Conservation (phyloP, 2,329 filamentous ascomycete genomes). For the Colletotrichum godetiae region DNA sequence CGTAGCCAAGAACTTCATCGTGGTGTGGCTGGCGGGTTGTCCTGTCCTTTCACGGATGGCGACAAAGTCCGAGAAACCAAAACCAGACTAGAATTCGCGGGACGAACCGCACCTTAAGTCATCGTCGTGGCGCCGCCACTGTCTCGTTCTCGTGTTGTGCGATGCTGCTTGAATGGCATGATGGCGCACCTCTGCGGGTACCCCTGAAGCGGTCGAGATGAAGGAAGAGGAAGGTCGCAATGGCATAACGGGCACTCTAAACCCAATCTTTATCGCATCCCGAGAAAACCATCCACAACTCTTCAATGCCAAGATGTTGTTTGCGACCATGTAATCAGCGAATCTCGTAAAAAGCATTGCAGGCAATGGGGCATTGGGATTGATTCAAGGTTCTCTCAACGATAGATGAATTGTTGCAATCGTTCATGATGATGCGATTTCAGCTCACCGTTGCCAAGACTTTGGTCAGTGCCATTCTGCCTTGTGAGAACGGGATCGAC, state of each 20-base stretch:
- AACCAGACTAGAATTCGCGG: not conserved
- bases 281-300: not conserved
- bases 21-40: not conserved
- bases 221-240: conserved; percentile 30
- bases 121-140: not conserved
- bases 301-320: not conserved
- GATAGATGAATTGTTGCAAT: not conserved
- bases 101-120: not conserved
- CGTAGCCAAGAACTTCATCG: conserved; percentile 2
- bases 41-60: too few relatives aligned
- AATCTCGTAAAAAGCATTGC: not conserved
- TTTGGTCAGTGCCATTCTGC: not conserved
- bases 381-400: not conserved
- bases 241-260: not conserved
- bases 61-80: not conserved
- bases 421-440: not conserved
- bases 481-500: not conserved
- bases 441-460: not conserved
- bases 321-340: not conserved
- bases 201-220: not conserved
- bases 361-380: not conserved
- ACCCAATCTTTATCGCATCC: conserved; percentile 6
- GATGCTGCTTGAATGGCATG: not conserved
- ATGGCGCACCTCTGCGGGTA: not conserved
- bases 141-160: not conserved